Conservation (phyloP, 2,329 filamentous ascomycete species). For the Emergomyces pasteurianus region DNA sequence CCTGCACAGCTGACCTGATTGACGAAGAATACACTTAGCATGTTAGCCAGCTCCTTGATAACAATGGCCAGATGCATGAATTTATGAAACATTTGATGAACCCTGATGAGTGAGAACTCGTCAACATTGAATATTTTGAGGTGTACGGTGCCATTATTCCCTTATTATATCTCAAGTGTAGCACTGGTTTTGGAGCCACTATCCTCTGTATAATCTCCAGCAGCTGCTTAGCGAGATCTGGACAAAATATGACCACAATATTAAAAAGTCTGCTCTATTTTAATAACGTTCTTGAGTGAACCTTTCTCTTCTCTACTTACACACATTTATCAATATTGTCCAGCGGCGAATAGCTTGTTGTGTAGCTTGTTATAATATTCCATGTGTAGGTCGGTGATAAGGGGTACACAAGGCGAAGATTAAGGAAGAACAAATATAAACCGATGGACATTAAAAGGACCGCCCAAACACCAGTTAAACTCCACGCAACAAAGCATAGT, state of each 20-base stretch:
- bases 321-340: background rate
- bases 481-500: background rate
- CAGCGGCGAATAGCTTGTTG: background rate
- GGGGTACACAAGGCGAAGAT: background rate
- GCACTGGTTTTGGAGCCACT: too few relatives aligned
- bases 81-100: constrained; percentile 9
- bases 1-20: constrained; percentile 5
- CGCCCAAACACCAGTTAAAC: background rate
- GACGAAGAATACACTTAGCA: constrained; percentile 7
- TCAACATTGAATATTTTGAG: background rate
- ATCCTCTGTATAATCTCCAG: too few relatives aligned
- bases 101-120: background rate
- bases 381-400: background rate
- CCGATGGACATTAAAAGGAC: background rate
- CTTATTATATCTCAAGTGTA: too few relatives aligned
- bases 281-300: too few relatives aligned
- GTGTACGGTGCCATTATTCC: background rate
- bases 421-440: background rate
- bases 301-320: too few relatives aligned
- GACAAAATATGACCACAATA: too few relatives aligned
- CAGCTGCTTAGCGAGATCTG: too few relatives aligned
- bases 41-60: constrained; percentile 5
- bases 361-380: background rate
- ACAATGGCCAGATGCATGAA: constrained; percentile 4
- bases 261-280: background rate